Percentiles rank a stretch among this genome's conserved stretches.
phyloP scores from a whole-genome alignment of 179 eudicot genomes.

The Sideroxylon spinosum region DNA sequence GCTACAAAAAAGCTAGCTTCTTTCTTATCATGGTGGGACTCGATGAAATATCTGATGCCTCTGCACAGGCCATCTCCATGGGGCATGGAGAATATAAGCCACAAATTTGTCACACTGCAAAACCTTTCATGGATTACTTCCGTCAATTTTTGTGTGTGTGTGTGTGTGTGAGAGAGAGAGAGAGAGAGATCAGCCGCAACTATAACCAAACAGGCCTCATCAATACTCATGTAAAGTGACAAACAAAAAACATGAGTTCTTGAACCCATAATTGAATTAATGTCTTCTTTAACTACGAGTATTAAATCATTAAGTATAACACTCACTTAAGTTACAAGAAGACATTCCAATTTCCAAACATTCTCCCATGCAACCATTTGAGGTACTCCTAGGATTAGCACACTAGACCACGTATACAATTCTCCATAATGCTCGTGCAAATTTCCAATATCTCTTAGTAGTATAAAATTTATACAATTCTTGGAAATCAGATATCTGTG shows the following conservation, averaged over 20 bases:
- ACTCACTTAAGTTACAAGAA: neutral
- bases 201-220: neutral
- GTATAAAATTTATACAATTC: too few species aligned
- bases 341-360: constrained; percentile 6
- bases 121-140: neutral
- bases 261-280: neutral
- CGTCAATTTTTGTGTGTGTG: too few species aligned
- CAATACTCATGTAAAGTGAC: neutral
- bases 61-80: neutral
- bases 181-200: neutral
- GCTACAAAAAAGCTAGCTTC: too few species aligned
- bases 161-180: neutral
- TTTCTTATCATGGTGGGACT: neutral
- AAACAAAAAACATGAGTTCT: neutral
- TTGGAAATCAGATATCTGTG: too few species aligned
- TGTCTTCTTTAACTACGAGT: neutral
- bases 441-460: too few species aligned
- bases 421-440: neutral
- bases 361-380: neutral
- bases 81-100: neutral
- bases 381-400: neutral
- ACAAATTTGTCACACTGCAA: neutral
- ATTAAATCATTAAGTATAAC: neutral
- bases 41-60: constrained; percentile 1
- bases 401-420: neutral